phyloP scores from a whole-genome alignment of 495 filamentous ascomycete genomes.

The Xylaria nigripes region DNA sequence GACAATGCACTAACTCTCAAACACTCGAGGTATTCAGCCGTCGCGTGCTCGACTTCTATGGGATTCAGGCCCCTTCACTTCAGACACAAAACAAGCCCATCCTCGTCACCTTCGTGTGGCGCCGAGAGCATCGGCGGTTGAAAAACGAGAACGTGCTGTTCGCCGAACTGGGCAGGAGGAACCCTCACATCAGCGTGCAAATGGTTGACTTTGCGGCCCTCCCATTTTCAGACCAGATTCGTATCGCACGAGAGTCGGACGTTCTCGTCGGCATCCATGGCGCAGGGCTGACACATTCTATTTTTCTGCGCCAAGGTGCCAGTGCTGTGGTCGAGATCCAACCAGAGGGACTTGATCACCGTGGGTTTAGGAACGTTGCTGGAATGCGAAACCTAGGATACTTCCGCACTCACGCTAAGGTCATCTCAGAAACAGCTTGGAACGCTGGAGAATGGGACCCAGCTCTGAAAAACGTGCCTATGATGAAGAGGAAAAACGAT shows the following conservation, averaged over 20 bases:
- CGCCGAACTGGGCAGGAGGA: conserved; percentile 14
- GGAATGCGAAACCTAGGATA: conserved; percentile 24
- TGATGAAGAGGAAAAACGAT: not conserved
- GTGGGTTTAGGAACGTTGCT: conserved; percentile 34
- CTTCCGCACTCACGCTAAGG: conserved; percentile 22
- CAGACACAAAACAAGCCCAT: conserved; percentile 10
- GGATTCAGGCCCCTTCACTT: conserved; percentile 6
- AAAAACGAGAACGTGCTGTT: conserved; percentile 22
- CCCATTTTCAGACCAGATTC: conserved; percentile 28
- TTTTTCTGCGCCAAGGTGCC: conserved; percentile 28
- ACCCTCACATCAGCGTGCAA: conserved; percentile 24
- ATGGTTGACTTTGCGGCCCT: conserved; percentile 31
- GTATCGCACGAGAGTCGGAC: conserved; percentile 26
- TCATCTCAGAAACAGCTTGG: not conserved
- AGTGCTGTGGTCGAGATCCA: conserved; percentile 33
- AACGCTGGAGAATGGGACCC: not conserved
- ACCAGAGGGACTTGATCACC: conserved; percentile 25
- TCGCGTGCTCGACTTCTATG: conserved; percentile 23
- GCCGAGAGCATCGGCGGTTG: conserved; percentile 24
- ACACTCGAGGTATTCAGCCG: conserved; percentile 25
- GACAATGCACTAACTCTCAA: conserved; percentile 22
- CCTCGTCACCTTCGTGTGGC: conserved; percentile 30
- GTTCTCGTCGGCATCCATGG: conserved; percentile 36
- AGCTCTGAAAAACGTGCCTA: not conserved
- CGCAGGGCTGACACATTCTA: conserved; percentile 32